Evolutionary conservation across 129 eudicot genomes (phyloP).

Genomic region (Centaurea solstitialis): DNA sequence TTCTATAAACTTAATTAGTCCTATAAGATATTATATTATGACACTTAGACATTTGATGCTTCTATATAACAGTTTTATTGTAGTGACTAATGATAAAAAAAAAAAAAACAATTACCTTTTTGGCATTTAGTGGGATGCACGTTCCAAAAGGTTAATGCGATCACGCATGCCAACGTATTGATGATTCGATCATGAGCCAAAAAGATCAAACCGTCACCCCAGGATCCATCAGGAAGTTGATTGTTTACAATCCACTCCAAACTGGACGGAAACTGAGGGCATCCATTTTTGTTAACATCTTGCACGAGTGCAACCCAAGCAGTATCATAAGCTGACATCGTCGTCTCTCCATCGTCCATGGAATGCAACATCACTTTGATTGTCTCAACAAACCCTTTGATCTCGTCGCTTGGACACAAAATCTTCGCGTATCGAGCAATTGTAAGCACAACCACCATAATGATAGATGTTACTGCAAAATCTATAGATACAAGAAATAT

Average conservation of each 20-base stretch:
- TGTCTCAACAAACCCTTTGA: slow-evolving; percentile 21
- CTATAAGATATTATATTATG: neutral
- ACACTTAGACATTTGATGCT: neutral
- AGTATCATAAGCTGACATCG: slow-evolving; percentile 55
- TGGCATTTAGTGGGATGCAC: slow-evolving; percentile 41
- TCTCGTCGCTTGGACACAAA: slow-evolving; percentile 4
- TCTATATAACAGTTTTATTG: neutral
- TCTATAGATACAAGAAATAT: neutral
- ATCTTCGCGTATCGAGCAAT: neutral
- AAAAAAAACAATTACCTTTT: slow-evolving; percentile 39
- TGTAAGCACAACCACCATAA: neutral
- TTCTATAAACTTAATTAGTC: neutral
- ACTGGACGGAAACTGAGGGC: slow-evolving; percentile 61
- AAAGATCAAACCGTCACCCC: slow-evolving; percentile 56
- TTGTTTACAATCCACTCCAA: slow-evolving; percentile 58
- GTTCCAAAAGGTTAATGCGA: slow-evolving; percentile 65
- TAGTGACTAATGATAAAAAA: neutral
- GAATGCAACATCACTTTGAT: slow-evolving; percentile 38
- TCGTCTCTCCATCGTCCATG: slow-evolving; percentile 70
- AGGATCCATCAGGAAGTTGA: slow-evolving; percentile 68
- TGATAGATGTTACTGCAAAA: neutral
- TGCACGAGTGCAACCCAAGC: slow-evolving; percentile 1
- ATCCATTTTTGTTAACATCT: slow-evolving; percentile 47
- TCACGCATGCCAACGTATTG: slow-evolving; percentile 59
- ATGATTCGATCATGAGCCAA: slow-evolving; percentile 53